These are phyloP conservation scores for Thelonectria discophora DNA, from an alignment of 2,329 filamentous ascomycete species.

Conservation along the genomic window DNA sequence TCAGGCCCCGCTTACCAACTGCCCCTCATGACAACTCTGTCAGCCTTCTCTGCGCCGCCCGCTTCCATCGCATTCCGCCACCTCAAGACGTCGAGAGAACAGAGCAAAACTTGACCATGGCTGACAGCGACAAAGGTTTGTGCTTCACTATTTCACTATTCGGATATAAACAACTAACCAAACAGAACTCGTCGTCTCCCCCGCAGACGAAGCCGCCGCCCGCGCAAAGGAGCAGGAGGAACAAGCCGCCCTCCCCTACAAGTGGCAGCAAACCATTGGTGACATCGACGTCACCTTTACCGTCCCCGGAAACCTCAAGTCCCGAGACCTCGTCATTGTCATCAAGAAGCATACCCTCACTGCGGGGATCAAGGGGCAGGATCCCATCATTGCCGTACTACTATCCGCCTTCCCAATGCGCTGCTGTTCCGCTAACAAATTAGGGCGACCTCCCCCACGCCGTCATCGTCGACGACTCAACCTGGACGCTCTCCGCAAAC, in stretches of 20 bases:
- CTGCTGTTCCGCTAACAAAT: too few relatives aligned
- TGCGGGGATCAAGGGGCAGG: slow-evolving; percentile 88
- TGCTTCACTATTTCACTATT: not conserved
- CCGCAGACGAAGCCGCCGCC: slow-evolving; percentile 66
- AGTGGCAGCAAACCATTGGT: slow-evolving; percentile 92
- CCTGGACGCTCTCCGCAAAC: slow-evolving; percentile 86
- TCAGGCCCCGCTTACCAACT: slow-evolving; percentile 1
- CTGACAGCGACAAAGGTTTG: slow-evolving; percentile 55
- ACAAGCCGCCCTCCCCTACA: slow-evolving; percentile 92
- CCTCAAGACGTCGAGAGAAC: slow-evolving; percentile 6
- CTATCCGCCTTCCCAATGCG: not conserved
- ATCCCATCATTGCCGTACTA: slow-evolving; percentile 80
- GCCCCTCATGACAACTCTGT: slow-evolving; percentile 38
- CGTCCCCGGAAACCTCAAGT: slow-evolving; percentile 85
- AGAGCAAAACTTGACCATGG: slow-evolving; percentile 45
- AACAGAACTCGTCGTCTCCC: slow-evolving; percentile 56
- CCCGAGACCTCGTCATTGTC: slow-evolving; percentile 81
- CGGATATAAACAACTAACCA: not conserved
- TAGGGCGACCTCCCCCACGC: slow-evolving; percentile 87
- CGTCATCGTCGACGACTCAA: slow-evolving; percentile 85
- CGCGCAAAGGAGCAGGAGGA: slow-evolving; percentile 81
- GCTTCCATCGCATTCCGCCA: slow-evolving; percentile 28
- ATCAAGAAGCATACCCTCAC: slow-evolving; percentile 81
- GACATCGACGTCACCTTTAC: slow-evolving; percentile 84
- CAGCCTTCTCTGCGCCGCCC: slow-evolving; percentile 40